Evolutionary conservation across 352 stramenopile genomes (phyloP), one percentile per base, ranked within the genome.

Genomic region (Phytophthora fragariae): DNA sequence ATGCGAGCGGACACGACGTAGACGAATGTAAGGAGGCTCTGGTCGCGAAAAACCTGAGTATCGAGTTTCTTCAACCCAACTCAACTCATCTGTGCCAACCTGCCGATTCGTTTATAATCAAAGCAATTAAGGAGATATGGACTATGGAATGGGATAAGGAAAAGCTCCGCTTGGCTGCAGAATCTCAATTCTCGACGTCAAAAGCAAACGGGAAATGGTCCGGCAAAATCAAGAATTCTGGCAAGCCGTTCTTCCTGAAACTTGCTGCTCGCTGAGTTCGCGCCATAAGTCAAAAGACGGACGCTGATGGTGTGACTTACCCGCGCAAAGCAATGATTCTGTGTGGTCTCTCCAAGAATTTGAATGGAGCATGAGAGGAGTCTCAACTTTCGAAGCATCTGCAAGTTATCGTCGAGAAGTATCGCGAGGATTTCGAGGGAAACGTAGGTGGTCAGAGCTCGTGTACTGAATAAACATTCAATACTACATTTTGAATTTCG

Each of bases 91-190:
- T 53, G 19, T 53, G n/a, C n/a, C 46, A 53, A 27, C 17, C 46
- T 11, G 46, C 46, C 5, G 46, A 53, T 53, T 19, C 39, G 15
- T 37, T 54, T 4, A 63, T 41, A 1, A 21, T 41, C 21, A 50
- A 33, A 3, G 21, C 41, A 17, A 63, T 50, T 12, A 39, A 41
- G 27, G 27, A 17, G 21, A 64, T 55, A 5, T 64, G 39, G 39
- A 55, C 5, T 31, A 44, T 7, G 12, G 57, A 64, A n/a, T 64
- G 57, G 57, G 27, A 64, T 7, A 63, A 55, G 39, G 41, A 55
- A 46, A 64, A 64, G 17, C 11, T 17, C 8, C 24, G 24, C 1
- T 44, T 46, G 5, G 57, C 39, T 1, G 5, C 33, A 12, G 17
- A 55, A 29, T 10, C 5, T 17, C 5, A 15, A 3, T 64, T 64